Percentiles rank a stretch among this genome's conserved stretches.
phyloP scores from a whole-genome alignment of 768 basidiomycete species.

The Ramaria rubella region DNA sequence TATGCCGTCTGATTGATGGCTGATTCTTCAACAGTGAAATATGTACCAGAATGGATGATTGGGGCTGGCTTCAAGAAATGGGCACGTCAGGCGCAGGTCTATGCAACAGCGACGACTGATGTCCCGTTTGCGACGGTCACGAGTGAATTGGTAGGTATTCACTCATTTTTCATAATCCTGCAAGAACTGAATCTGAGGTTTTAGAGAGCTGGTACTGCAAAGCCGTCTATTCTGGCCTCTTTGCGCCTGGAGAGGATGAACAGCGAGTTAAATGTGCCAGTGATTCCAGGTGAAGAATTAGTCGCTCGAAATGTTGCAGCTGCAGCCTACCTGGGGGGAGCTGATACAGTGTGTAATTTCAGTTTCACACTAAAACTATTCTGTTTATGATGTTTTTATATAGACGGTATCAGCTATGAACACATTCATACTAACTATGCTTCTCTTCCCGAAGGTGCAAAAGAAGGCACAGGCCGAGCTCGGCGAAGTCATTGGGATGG shows the following conservation, averaged over 20 bases:
- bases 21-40: neutral
- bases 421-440: conserved; percentile 10
- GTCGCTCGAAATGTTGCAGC: neutral
- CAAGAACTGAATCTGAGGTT: neutral
- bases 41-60: conserved; percentile 1
- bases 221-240: neutral
- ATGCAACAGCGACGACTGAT: conserved; percentile 26
- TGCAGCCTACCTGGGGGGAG: neutral
- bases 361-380: neutral
- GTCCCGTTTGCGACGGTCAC: conserved; percentile 39
- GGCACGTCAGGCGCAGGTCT: conserved; percentile 6
- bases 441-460: conserved; percentile 8
- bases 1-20: neutral
- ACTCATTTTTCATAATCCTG: neutral
- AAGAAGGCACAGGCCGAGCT: conserved; percentile 10
- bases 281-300: neutral
- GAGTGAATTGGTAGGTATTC: conserved; percentile 25
- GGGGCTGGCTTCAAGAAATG: conserved; percentile 4
- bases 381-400: neutral
- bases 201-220: neutral
- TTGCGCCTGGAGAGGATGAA: neutral
- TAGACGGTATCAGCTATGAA: conserved; percentile 4
- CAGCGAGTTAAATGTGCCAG: neutral
- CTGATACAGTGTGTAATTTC: neutral
- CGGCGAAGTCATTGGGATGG: conserved; percentile 11